A percentile compares a stretch with the other conserved stretches of the same genome.
phyloP scores from a whole-genome alignment of 2,329 filamentous ascomycete genomes.

The Colletotrichum sp. region DNA sequence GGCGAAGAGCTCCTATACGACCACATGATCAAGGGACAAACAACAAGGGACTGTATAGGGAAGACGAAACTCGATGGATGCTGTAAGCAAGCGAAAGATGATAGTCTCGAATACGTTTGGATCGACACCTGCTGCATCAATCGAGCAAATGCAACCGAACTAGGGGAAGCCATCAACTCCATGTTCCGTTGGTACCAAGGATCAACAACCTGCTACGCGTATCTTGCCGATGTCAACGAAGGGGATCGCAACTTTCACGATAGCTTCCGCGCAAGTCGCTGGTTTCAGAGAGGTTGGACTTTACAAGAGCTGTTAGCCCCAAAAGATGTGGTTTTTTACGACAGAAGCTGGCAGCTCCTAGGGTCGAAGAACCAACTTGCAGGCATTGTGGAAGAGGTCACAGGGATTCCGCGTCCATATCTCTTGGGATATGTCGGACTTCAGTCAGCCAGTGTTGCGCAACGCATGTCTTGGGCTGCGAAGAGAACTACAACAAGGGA shows the following conservation, averaged over 20 bases:
- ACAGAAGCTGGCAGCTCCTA: constrained; percentile 14
- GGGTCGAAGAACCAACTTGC: constrained; percentile 17
- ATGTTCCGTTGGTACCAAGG: constrained; percentile 24
- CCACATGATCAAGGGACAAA: no score
- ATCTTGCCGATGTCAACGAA: constrained; percentile 19
- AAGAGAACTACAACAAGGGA: constrained; percentile 9
- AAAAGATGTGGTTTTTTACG: constrained; percentile 23
- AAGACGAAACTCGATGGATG: constrained; percentile 2
- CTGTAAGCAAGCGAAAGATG: not conserved
- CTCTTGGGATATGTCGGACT: constrained; percentile 4
- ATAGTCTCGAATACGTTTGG: constrained; percentile 22
- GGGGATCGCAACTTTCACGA: not conserved
- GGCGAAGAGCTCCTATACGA: constrained; percentile 26
- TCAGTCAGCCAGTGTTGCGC: constrained; percentile 19
- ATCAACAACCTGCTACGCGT: constrained; percentile 22
- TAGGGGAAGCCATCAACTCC: constrained; percentile 24
- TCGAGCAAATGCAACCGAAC: constrained; percentile 24
- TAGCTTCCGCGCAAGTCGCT: constrained; percentile 20
- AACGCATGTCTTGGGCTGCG: constrained; percentile 26
- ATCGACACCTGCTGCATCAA: constrained; percentile 30
- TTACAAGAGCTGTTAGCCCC: constrained; percentile 29
- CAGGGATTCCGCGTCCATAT: constrained; percentile 26
- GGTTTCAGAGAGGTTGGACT: constrained; percentile 27
- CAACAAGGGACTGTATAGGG: no score
- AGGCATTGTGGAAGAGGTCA: constrained; percentile 29